A percentile compares a stretch with the other conserved stretches of the same genome.
Conservation (phyloP, 805 yeast species). For the Candida saitoana region DNA sequence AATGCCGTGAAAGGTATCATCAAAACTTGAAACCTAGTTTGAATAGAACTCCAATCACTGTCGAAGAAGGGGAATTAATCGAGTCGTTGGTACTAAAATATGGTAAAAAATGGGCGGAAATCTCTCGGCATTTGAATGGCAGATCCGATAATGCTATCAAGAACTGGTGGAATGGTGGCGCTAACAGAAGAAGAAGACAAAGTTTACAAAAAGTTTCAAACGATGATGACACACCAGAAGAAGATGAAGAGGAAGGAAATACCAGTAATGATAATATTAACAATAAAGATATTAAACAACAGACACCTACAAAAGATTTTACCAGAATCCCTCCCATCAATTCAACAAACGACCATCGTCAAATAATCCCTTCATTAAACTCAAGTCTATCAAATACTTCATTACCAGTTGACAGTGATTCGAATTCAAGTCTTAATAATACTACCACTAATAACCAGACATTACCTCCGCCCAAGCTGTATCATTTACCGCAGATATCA, state of each 20-base stretch:
- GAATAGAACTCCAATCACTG: constrained; percentile 76
- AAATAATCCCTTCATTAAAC: constrained; percentile 1
- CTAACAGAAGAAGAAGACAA: constrained; percentile 69
- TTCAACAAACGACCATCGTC: constrained; percentile 1
- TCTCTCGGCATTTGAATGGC: constrained; percentile 81
- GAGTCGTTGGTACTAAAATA: constrained; percentile 73
- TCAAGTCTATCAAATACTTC: neutral
- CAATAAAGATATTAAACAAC: neutral
- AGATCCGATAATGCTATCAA: constrained; percentile 88
- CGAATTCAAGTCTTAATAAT: constrained; percentile 1
- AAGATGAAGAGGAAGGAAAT: neutral
- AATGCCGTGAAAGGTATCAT: constrained; percentile 86
- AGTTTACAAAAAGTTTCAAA: constrained; percentile 10
- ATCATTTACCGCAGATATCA: constrained; percentile 27
- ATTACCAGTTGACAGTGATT: neutral
- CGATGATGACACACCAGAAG: neutral
- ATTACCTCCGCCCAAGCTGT: constrained; percentile 9
- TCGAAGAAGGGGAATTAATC: constrained; percentile 77
- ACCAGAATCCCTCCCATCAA: constrained; percentile 1
- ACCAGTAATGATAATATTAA: neutral
- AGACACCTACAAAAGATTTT: neutral
- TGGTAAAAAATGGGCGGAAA: constrained; percentile 94
- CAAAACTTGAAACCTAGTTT: constrained; percentile 84
- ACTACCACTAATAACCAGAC: neutral
- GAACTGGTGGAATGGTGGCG: constrained; percentile 97